Percentiles rank a stretch among this genome's conserved stretches.
Conservation (phyloP, 345 rosid species). For the Cardamine resedifolia region DNA sequence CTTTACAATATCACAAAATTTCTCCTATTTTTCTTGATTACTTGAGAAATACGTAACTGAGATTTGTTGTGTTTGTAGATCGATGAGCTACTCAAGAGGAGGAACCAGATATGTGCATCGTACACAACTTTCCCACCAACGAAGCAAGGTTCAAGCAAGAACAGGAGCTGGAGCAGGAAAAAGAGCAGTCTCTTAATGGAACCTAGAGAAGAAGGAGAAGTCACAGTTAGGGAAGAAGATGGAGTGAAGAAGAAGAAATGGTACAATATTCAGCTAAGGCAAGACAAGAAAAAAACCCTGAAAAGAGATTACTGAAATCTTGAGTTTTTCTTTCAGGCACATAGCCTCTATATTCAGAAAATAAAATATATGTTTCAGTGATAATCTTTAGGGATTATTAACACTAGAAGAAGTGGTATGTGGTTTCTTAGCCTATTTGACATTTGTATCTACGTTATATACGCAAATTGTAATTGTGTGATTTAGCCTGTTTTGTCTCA, state of each 20-base stretch:
- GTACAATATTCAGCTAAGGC: slow-evolving; percentile 76
- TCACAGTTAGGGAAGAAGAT: slow-evolving; percentile 68
- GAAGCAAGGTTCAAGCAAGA: slow-evolving; percentile 64
- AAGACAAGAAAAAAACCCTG: slow-evolving; percentile 79
- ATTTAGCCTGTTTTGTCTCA: slow-evolving; percentile 99
- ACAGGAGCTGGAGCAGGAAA: slow-evolving; percentile 49
- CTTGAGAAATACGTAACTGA: neutral
- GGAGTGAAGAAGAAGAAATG: slow-evolving; percentile 76
- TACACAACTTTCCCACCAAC: slow-evolving; percentile 65
- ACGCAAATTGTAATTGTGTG: neutral
- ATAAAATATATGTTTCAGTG: neutral
- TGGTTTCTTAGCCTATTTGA: neutral
- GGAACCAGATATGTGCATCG: slow-evolving; percentile 72
- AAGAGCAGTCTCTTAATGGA: slow-evolving; percentile 50
- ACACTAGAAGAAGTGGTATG: neutral
- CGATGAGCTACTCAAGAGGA: slow-evolving; percentile 78
- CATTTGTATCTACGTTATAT: neutral
- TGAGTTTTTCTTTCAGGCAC: neutral
- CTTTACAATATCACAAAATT: neutral
- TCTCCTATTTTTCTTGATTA: slow-evolving; percentile 17
- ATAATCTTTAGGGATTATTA: neutral
- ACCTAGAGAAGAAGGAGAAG: slow-evolving; percentile 59
- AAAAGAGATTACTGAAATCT: slow-evolving; percentile 27
- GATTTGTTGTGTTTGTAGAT: slow-evolving; percentile 51
- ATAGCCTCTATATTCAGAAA: neutral